Base-by-base conservation (phyloP, 1,284 basidiomycete species). In the Xerocomus nothofagi region DNA sequence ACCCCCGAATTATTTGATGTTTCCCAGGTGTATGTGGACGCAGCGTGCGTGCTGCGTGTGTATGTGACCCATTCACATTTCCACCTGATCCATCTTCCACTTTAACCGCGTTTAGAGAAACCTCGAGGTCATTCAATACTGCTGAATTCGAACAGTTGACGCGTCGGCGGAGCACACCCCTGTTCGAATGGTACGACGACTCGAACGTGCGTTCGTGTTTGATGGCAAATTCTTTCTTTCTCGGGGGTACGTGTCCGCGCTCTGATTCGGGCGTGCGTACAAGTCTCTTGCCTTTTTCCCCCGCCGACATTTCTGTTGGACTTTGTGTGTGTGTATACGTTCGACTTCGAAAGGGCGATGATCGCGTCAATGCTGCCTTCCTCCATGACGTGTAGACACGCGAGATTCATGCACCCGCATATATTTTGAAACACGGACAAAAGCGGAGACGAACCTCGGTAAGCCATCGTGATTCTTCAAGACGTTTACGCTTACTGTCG, bases 21-120 rank as follows among this genome's bases (percentile, higher is more conserved):
- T 39, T 57, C 50, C 60, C 58, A 63, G 37, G 44, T 18, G 26
- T 27, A 24, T 24, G 17, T 39, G n/a, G n/a, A 20, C 24, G 15
- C 30, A 7, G 23, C 9, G 17, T n/a, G 24, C 31, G 39, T 36
- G 37, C 18, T 36, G 37, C 18, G 39, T 36, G 43, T 44, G 37
- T 43, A 37, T 4, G 44, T 37, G 24, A 43, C 27, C 6, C n/a
- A n/a, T n/a, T n/a, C n/a, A n/a, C n/a, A n/a, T n/a, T n/a, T 8
- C 30, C 17, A 30, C 12, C 21, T 14, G 37, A 24, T 34, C 10
- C 18, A n/a, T 18, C 6, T 21, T 36, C 40, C 43, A 32, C 17
- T 29, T 42, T 29, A 36, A 8, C 51, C 34, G 15, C 31, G 36
- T 31, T 42, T 30, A 39, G 30, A 50, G 33, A 12, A 12, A 2